phyloP scores from a whole-genome alignment of 306 rosid species.

The Citrullus colocynthis region DNA sequence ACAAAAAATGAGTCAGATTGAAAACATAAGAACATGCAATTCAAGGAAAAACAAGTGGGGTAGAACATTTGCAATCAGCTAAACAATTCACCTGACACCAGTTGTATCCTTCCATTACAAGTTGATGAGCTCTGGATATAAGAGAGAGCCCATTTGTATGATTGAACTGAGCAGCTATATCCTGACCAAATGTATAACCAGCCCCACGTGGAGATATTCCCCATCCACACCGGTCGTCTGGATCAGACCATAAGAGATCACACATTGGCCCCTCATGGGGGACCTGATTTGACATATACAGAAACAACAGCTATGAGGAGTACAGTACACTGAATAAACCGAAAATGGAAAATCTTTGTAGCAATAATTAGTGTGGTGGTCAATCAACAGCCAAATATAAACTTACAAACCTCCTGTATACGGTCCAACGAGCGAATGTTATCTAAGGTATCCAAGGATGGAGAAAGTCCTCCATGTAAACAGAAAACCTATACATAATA shows the following conservation, averaged over 20 bases:
- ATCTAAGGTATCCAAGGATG: constrained; percentile 91
- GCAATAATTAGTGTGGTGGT: background rate
- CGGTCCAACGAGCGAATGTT: constrained; percentile 91
- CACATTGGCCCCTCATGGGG: constrained; percentile 99
- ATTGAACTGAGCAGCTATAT: constrained; percentile 90
- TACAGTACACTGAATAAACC: background rate
- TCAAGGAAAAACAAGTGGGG: background rate
- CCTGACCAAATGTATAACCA: constrained; percentile 96
- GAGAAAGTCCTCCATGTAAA: constrained; percentile 97
- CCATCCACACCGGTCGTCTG: constrained; percentile 99
- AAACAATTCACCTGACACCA: constrained; percentile 78
- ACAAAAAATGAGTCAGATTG: constrained; percentile 5
- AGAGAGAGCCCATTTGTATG: constrained; percentile 89
- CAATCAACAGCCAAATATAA: background rate
- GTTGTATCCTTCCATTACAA: constrained; percentile 97
- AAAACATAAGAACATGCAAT: constrained; percentile 4
- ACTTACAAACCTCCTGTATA: constrained; percentile 65
- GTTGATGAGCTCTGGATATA: constrained; percentile 98
- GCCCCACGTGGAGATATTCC: constrained; percentile 99
- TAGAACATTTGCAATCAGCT: background rate
- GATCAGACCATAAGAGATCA: constrained; percentile 97
- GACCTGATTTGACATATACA: constrained; percentile 33
- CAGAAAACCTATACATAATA: constrained; percentile 61
- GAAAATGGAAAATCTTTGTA: background rate
- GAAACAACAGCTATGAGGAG: constrained; percentile 7